These are phyloP conservation scores for Dioszegia hungarica DNA, from an alignment of 768 basidiomycete species.

Conservation along the genomic window DNA sequence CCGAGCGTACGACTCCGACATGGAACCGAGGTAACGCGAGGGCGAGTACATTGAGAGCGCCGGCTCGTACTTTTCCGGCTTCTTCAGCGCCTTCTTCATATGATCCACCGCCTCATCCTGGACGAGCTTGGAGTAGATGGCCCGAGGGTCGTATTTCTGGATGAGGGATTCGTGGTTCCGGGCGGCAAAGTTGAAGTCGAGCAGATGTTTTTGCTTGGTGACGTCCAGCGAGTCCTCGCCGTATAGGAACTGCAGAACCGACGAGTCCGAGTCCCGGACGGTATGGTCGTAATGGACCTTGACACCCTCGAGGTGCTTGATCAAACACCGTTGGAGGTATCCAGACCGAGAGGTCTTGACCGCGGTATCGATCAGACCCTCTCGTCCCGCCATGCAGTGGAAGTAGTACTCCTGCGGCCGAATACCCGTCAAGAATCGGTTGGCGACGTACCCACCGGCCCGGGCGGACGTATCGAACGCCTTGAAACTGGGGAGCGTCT, in stretches of 20 bases:
- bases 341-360: slow-evolving; percentile 98
- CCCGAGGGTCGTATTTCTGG: slow-evolving; percentile 61
- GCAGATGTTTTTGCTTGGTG: slow-evolving; percentile 91
- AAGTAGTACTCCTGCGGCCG: slow-evolving; percentile 99
- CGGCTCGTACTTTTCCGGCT: slow-evolving; percentile 65
- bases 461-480: slow-evolving; percentile 97
- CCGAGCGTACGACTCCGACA: slow-evolving; percentile 84
- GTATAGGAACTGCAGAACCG: slow-evolving; percentile 92
- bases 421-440: slow-evolving; percentile 96
- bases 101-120: slow-evolving; percentile 64
- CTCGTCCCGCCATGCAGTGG: slow-evolving; percentile 99
- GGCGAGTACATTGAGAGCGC: slow-evolving; percentile 72
- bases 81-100: slow-evolving; percentile 88
- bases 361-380: slow-evolving; percentile 97
- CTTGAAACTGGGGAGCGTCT: slow-evolving; percentile 94
- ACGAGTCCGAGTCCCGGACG: slow-evolving; percentile 88
- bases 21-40: slow-evolving; percentile 73
- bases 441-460: slow-evolving; percentile 95
- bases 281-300: slow-evolving; percentile 97
- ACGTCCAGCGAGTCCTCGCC: slow-evolving; percentile 96
- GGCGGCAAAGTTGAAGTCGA: slow-evolving; percentile 88
- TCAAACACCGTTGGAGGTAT: slow-evolving; percentile 93
- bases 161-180: slow-evolving; percentile 76
- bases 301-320: slow-evolving; percentile 96
- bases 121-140: slow-evolving; percentile 57